Evolutionary conservation across 176 grass and related monocot species (phyloP), one percentile per base, ranked within the genome.

Genomic region (Cymbopogon citratus): DNA sequence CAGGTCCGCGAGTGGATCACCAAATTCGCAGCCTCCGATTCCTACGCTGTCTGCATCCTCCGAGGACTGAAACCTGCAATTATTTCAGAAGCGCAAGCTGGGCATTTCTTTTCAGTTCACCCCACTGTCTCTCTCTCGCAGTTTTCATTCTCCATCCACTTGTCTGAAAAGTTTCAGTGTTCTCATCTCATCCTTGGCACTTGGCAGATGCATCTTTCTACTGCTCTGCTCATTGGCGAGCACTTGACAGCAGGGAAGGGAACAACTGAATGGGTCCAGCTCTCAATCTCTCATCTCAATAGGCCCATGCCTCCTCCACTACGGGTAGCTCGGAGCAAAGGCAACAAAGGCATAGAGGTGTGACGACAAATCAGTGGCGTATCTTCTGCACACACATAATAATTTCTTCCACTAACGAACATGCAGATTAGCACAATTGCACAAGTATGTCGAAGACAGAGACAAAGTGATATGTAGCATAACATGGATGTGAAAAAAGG

Each of bases 401-500:
- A 39, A 51, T 75, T 77, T 80, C 57, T 43, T 77, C 76, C 87
- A 80, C 76, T 63, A 41, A 13, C 29, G 75, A 51, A 51, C 49
- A 77, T 66, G 27, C 7, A 48, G 27, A 74, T 48, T 74, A 27
- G 67, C 59, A 43, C 39, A 33, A 33, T 3, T 33, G 2, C 26
- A 14, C 12, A 2, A 21, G 23, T 25, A 9, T 46, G 61, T 29
- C n/a, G 26, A 35, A 74, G 75, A 74, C 31, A 52, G 52, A 40
- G 74, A 83, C 44, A 71, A 34, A 73, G 66, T 46, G 28, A 79
- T 48, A 18, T 15, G 27, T 13, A 43, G 0, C 49, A 19, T 62
- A 14, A 23, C 26, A 23, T 13, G 64, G 28, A 63, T 63, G 23
- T 48, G 19, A 6, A 46, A 7, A 12, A 79, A 57, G 38, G 11